Evolutionary conservation across 441 rosid species (phyloP).

Genomic region (Biscutella laevigata): DNA sequence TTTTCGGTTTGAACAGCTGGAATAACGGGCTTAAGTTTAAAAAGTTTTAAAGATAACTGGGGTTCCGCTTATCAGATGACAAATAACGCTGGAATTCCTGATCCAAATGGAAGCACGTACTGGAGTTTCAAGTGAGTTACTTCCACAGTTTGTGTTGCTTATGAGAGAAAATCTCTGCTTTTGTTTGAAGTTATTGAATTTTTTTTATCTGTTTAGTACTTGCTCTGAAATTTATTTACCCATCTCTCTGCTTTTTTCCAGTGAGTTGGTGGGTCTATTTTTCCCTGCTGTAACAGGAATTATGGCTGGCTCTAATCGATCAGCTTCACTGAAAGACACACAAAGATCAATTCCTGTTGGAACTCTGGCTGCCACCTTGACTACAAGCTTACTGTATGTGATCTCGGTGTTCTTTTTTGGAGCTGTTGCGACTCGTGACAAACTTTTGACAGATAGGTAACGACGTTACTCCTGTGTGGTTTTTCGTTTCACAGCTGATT

Average conservation of each 20-base stretch:
- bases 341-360: constrained; percentile 94
- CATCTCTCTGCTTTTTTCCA: constrained; percentile 30
- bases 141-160: constrained; percentile 6
- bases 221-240: constrained; percentile 17
- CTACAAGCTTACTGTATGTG: constrained; percentile 67
- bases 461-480: neutral
- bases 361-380: constrained; percentile 86
- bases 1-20: constrained; percentile 54
- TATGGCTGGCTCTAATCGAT: constrained; percentile 99
- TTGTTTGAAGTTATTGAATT: neutral
- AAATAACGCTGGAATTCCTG: constrained; percentile 85
- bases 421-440: constrained; percentile 80
- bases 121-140: constrained; percentile 84
- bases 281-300: constrained; percentile 99
- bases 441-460: constrained; percentile 93
- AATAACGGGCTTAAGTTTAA: constrained; percentile 62
- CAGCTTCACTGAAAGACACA: constrained; percentile 93
- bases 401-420: constrained; percentile 76
- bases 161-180: neutral
- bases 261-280: constrained; percentile 96
- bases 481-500: neutral
- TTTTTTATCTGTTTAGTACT: neutral
- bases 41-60: constrained; percentile 85
- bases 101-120: constrained; percentile 50
- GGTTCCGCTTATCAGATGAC: constrained; percentile 73